Percentiles rank a stretch among this genome's conserved stretches.
phyloP scores from a whole-genome alignment of 2,329 filamentous ascomycete species.

The Diaporthe sp. region DNA sequence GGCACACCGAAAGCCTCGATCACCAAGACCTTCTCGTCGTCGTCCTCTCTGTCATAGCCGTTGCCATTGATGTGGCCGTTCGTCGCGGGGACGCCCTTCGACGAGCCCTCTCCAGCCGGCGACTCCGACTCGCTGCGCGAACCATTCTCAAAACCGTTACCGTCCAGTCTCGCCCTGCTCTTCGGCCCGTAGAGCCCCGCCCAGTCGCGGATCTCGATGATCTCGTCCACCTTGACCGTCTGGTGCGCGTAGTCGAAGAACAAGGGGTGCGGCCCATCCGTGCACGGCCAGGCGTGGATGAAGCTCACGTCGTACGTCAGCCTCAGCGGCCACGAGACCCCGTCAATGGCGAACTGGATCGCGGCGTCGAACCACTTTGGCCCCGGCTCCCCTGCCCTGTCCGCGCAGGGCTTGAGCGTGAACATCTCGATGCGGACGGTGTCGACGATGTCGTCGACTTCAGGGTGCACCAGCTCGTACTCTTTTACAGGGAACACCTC shows the following conservation, averaged over 20 bases:
- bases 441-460: slow-evolving; percentile 71
- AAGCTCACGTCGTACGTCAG: slow-evolving; percentile 77
- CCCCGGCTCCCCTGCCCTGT: slow-evolving; percentile 38
- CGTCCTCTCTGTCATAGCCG: slow-evolving; percentile 54
- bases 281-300: slow-evolving; percentile 75
- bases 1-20: slow-evolving; percentile 80
- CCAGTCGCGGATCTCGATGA: slow-evolving; percentile 78
- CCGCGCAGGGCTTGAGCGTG: slow-evolving; percentile 64
- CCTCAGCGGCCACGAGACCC: slow-evolving; percentile 73
- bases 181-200: slow-evolving; percentile 58
- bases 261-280: slow-evolving; percentile 74
- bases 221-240: slow-evolving; percentile 71
- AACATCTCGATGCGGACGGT: slow-evolving; percentile 79
- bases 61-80: slow-evolving; percentile 33
- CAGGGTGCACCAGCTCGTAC: slow-evolving; percentile 73
- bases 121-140: slow-evolving; percentile 36
- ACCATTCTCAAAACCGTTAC: slow-evolving; percentile 7
- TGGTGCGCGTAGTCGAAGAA: slow-evolving; percentile 79
- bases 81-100: slow-evolving; percentile 27
- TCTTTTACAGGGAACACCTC: slow-evolving; percentile 75
- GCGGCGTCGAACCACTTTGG: slow-evolving; percentile 71
- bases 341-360: slow-evolving; percentile 74
- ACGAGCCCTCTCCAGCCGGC: slow-evolving; percentile 39
- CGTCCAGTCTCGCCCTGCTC: slow-evolving; percentile 35
- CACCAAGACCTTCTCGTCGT: slow-evolving; percentile 76